A percentile compares a stretch with the other conserved stretches of the same genome.
phyloP scores from a whole-genome alignment of 306 rosid genomes.

The Morella rubra region DNA sequence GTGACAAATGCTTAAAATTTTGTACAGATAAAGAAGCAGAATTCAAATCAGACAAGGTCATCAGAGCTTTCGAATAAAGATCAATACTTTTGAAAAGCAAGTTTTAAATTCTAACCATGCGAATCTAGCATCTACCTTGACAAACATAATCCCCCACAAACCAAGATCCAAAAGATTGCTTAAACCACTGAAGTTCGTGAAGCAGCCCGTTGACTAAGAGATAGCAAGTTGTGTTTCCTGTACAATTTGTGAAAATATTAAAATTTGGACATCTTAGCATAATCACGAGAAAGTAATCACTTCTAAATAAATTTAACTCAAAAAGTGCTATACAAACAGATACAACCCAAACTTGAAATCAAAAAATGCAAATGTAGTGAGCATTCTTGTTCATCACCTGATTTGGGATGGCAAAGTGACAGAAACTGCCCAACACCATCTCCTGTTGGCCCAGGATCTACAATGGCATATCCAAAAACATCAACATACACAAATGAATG shows the following conservation, averaged over 20 bases:
- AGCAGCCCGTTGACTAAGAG: conserved; percentile 64
- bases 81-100: background rate
- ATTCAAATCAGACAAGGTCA: background rate
- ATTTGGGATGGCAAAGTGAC: conserved; percentile 76
- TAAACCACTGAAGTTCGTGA: conserved; percentile 89
- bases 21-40: background rate
- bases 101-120: background rate
- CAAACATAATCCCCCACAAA: conserved; percentile 79
- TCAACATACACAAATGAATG: background rate
- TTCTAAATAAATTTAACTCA: background rate
- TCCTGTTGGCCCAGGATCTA: conserved; percentile 56
- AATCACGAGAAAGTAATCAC: background rate
- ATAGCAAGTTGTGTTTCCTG: conserved; percentile 67
- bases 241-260: conserved; percentile 16
- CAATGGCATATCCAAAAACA: background rate
- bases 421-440: conserved; percentile 52
- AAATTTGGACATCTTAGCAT: background rate
- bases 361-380: background rate
- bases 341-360: background rate
- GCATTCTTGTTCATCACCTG: conserved; percentile 42
- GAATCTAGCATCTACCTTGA: conserved; percentile 55
- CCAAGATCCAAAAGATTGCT: conserved; percentile 83
- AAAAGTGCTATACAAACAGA: background rate
- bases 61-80: background rate
- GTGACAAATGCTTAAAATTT: background rate